Base-by-base conservation (phyloP, 163 green algal species). In the Chlamydomonas reinhardtii region DNA sequence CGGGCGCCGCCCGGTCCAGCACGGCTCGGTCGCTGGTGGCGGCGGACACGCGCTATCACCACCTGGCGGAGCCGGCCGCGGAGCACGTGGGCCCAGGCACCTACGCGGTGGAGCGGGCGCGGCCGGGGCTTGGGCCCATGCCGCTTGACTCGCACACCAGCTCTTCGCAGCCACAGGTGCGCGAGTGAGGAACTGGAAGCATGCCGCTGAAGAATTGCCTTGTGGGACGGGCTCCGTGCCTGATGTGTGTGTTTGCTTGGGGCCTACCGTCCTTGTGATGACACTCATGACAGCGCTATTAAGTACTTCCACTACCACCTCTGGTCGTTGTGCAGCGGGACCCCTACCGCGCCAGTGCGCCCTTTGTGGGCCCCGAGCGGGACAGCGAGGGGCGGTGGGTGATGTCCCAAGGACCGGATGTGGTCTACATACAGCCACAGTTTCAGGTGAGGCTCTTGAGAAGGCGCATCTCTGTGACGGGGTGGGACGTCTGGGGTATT, bases 71-170 rank as follows among this genome's bases (percentile, higher is more conserved):
- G 80, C 80, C 70, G 34, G 54, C 29, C 54, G 27, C 12, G 2
- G 79, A 79, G 1, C 80, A 86, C 70, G 80, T 86, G 80, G 80
- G 80, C 8, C 80, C 80, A 31, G 80, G 80, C 25, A 56, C 70
- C 27, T 86, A 86, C 80, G 80, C 52, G 8, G 34, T 73, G n/a
- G 54, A 62, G 32, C 69, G 79, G 15, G 69, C 37, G 15, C 59
- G 34, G 37, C 80, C 80, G 3, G 70, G 54, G 6, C 20, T 86
- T 32, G 80, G 80, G 0, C 35, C 59, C 56, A 48, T 79, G 70
- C 54, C 69, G 54, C 35, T n/a, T 34, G 80, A 86, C 70, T 80
- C 70, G 19, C 70, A 79, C 35, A 65, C 35, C 16, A 74, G 17
- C 70, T 70, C 34, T 20, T 56, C 70, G 6, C 43, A n/a, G n/a